phyloP scores from a whole-genome alignment of 805 yeast genomes.

The Candida nanaspora region DNA sequence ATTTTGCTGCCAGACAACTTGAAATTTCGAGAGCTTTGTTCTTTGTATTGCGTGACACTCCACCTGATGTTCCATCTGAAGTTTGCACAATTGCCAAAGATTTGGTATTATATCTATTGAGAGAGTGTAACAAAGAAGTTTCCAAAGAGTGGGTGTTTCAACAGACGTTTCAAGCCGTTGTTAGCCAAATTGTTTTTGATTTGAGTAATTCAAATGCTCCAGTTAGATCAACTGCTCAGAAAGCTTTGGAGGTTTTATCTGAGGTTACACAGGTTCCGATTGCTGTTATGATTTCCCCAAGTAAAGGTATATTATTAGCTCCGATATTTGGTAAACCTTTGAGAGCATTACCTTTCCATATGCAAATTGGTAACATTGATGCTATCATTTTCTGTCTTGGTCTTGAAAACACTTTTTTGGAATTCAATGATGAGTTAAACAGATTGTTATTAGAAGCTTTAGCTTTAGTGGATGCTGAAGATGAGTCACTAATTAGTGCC shows the following conservation, averaged over 20 bases:
- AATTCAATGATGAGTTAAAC: constrained; percentile 83
- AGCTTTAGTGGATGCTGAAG: constrained; percentile 96
- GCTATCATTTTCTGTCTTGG: constrained; percentile 90
- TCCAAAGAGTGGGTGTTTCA: constrained; percentile 56
- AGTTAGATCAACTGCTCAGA: constrained; percentile 78
- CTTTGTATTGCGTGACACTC: constrained; percentile 85
- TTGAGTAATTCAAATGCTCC: constrained; percentile 80
- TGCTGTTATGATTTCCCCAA: constrained; percentile 71
- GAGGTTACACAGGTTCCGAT: constrained; percentile 64
- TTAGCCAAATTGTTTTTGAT: constrained; percentile 88
- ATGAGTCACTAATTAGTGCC: constrained; percentile 85
- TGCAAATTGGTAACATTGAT: constrained; percentile 98
- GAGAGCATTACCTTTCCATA: constrained; percentile 94
- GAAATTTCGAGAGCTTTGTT: constrained; percentile 83
- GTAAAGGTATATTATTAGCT: constrained; percentile 72
- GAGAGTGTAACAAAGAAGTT: constrained; percentile 56
- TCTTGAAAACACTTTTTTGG: constrained; percentile 71
- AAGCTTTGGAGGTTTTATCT: constrained; percentile 59
- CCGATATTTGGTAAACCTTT: constrained; percentile 97
- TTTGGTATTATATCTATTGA: constrained; percentile 56
- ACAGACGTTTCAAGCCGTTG: constrained; percentile 71
- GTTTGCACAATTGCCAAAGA: constrained; percentile 68
- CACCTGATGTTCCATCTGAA: constrained; percentile 76
- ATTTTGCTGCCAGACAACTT: constrained; percentile 72
- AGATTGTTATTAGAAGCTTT: constrained; percentile 83